Base-by-base conservation (phyloP, 768 basidiomycete species). In the Tephrocybe sp. region DNA sequence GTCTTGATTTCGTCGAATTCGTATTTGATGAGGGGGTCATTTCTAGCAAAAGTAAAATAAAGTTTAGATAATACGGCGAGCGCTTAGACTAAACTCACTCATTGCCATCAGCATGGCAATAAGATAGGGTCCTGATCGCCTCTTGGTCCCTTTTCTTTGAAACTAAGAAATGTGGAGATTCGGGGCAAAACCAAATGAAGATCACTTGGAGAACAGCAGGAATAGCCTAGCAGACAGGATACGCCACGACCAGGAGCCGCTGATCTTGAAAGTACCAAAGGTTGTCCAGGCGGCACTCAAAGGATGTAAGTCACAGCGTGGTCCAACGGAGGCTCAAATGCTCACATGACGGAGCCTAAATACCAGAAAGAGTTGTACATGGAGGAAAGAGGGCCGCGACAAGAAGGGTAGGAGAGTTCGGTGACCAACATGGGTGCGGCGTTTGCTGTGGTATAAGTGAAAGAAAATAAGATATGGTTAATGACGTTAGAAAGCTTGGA, bases 391-490 rank as follows among this genome's bases (percentile, higher is more conserved):
- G 26, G 83, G 5, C 84, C 83, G 45, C 88, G 85, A 61, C 91
- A 84, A 20, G 77, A 72, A 3, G 88, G 88, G 65, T 83, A 89
- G 1, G 87, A 76, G 10, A 90, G 65, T 67, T 90, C 89, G 26
- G 86, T 83, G 48, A 89, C 82, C 54, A 90, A 63, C 60, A 89
- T 72, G 3, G 88, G 87, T n/a, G 87, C 85, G 31, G 85, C 79
- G 54, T 81, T 80, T n/a, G 77, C 76, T 31, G 3, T 26, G 7
- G 26, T n/a, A n/a, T n/a, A n/a, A n/a, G n/a, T n/a, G n/a, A n/a
- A n/a, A n/a, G n/a, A n/a, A n/a, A n/a, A n/a, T n/a, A n/a, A n/a
- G n/a, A n/a, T n/a, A n/a, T n/a, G n/a, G n/a, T n/a, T n/a, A 3
- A 26, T 7, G 7, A 52, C 84, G 34, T 83, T 83, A 26, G 26